Conservation (phyloP, 1,284 basidiomycete species). For the Chiua sp. region DNA sequence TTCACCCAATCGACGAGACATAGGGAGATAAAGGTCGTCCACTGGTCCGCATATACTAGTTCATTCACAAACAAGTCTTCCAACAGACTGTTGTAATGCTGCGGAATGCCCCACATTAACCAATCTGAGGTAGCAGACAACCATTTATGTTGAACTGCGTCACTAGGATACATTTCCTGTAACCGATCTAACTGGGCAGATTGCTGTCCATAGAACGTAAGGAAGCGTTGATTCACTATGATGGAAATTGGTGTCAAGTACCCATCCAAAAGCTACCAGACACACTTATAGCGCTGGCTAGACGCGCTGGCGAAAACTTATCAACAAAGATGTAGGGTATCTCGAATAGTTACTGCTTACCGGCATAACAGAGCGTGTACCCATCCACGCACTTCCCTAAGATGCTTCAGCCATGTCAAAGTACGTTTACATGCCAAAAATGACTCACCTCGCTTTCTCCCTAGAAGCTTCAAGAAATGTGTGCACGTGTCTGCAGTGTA, state of each 20-base stretch:
- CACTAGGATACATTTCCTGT: slow-evolving; percentile 31
- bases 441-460: slow-evolving; percentile 33
- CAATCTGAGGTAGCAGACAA: slow-evolving; percentile 15
- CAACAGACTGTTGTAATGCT: slow-evolving; percentile 26
- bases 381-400: slow-evolving; percentile 35
- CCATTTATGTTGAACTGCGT: slow-evolving; percentile 25
- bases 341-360: slow-evolving; percentile 25
- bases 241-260: neutral
- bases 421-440: too few species aligned
- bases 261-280: too few species aligned
- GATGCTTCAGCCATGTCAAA: too few species aligned
- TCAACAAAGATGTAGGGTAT: too few species aligned
- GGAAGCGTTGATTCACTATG: slow-evolving; percentile 36
- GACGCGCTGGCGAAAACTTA: too few species aligned
- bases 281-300: slow-evolving; percentile 33
- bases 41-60: slow-evolving; percentile 40
- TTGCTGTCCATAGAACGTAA: slow-evolving; percentile 32
- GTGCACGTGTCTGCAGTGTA: slow-evolving; percentile 41
- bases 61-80: slow-evolving; percentile 38
- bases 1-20: slow-evolving; percentile 36
- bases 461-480: slow-evolving; percentile 33
- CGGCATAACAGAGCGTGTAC: slow-evolving; percentile 39
- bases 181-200: slow-evolving; percentile 37
- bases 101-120: slow-evolving; percentile 37
- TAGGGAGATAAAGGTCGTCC: slow-evolving; percentile 33